Evolutionary conservation across 208 protist genomes (phyloP).

Genomic region (Phytomonas serpens): DNA sequence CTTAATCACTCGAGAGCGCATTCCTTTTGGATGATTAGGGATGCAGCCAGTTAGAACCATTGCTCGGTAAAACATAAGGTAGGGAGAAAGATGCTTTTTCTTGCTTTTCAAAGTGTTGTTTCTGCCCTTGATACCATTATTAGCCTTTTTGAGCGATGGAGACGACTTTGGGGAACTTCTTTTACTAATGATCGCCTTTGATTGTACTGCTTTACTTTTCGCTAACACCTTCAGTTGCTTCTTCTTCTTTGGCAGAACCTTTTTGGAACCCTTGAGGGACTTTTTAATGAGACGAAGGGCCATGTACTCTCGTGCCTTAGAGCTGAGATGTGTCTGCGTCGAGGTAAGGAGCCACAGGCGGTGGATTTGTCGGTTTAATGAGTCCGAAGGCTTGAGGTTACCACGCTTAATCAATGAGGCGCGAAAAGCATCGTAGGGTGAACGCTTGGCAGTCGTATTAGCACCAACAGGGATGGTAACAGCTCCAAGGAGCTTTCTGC

Average conservation of each 20-base stretch:
- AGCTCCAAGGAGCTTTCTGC: neutral
- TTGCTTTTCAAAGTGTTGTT: neutral
- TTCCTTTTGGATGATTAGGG: conserved; percentile 20
- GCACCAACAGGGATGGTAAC: neutral
- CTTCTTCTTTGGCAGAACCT: conserved; percentile 2
- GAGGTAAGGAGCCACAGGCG: neutral
- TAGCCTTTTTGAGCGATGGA: neutral
- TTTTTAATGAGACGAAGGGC: conserved; percentile 4
- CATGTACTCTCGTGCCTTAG: neutral
- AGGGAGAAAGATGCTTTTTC: conserved; percentile 9
- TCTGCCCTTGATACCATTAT: neutral
- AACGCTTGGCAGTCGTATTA: neutral
- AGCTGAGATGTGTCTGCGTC: neutral
- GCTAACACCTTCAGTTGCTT: conserved; percentile 3
- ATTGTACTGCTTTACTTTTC: neutral
- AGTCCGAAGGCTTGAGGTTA: neutral
- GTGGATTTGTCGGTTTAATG: neutral
- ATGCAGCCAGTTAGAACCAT: conserved; percentile 35
- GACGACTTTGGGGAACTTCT: neutral
- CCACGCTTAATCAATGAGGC: neutral
- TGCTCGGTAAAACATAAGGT: conserved; percentile 31
- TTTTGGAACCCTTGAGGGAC: neutral
- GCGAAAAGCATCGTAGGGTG: neutral
- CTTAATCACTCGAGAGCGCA: conserved; percentile 28
- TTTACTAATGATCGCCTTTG: neutral